Base-by-base conservation (phyloP, 768 basidiomycete genomes). In the Amyloporia xantha region DNA sequence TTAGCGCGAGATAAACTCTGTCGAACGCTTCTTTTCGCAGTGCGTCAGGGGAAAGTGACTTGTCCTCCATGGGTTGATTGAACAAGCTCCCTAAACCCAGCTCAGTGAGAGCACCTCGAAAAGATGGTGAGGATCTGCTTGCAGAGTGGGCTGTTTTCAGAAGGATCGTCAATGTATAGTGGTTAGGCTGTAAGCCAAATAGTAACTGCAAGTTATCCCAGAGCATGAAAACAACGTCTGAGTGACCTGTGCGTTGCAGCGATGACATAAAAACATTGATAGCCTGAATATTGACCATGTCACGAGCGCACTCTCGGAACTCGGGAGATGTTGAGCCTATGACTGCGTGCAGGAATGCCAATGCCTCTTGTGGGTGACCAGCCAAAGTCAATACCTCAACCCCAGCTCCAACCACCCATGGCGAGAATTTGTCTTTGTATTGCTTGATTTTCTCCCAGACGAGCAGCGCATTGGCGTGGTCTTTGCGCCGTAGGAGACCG, bases 191-290 rank as follows among this genome's bases (percentile, higher is more conserved):
- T 0, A 82, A 67, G 4, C 69, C 72, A 61, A 85, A 92, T 2
- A 90, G 62, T 0, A 63, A 57, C 3, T 68, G 67, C 65, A 88
- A 77, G 21, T 79, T 65, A n/a, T 83, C 79, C 84, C 86, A 91
- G 1, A 90, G 57, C 37, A 66, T 66, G 61, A 86, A 82, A 3
- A 83, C 73, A 5, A 75, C 66, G 54, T 86, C 84, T 0, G 84
- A 83, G 2, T 85, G 76, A 25, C 71, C 66, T 17, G 71, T 70
- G 19, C 70, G 71, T 21, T 71, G 69, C 36, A 90, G 69, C 0
- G 74, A 54, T 10, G 63, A 60, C 61, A 82, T 68, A 56, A 81
- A 73, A n/a, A 41, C 47, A 13, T 60, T 66, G 33, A 69, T 21
- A 1, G 56, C 28, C 15, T 45, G 53, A 21, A 37, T 48, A 42